A percentile compares a stretch with the other conserved stretches of the same genome.
Conservation (phyloP, 768 basidiomycete species). For the Calocybe cyanea region DNA sequence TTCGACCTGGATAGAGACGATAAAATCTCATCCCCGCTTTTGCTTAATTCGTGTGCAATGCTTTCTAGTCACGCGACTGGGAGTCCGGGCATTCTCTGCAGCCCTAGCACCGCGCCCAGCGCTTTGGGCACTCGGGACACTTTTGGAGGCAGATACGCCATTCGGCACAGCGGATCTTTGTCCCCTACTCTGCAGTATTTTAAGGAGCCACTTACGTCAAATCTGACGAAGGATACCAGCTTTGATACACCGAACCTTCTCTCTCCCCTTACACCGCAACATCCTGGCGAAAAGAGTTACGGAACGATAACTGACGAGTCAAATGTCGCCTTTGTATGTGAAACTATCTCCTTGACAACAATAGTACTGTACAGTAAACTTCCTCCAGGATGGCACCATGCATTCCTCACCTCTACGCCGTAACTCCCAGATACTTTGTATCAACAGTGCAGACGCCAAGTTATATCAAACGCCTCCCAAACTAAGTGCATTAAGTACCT, state of each 20-base stretch:
- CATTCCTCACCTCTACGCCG: too few relatives aligned
- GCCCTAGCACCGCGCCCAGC: slow-evolving; percentile 8
- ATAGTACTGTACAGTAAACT: too few relatives aligned
- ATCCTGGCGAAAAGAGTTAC: background rate
- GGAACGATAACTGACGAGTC: too few relatives aligned
- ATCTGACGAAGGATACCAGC: background rate
- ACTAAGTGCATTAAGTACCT: too few relatives aligned
- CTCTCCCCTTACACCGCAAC: background rate
- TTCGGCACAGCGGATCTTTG: slow-evolving; percentile 1
- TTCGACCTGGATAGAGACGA: slow-evolving; percentile 25
- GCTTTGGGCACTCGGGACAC: slow-evolving; percentile 21
- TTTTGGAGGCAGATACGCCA: slow-evolving; percentile 21
- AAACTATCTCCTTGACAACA: too few relatives aligned
- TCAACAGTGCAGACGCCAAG: too few relatives aligned
- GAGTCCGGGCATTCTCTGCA: slow-evolving; percentile 5
- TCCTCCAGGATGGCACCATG: too few relatives aligned
- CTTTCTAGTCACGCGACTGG: background rate
- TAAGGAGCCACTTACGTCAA: background rate
- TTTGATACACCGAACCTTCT: background rate
- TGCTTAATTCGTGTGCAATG: background rate
- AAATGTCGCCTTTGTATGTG: too few relatives aligned
- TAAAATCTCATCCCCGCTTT: slow-evolving; percentile 8
- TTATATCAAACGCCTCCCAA: too few relatives aligned
- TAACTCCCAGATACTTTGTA: too few relatives aligned
- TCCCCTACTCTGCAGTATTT: slow-evolving; percentile 3